These are phyloP conservation scores for Peniophora sp. DNA, from an alignment of 1,284 basidiomycete species.

Conservation along the genomic window DNA sequence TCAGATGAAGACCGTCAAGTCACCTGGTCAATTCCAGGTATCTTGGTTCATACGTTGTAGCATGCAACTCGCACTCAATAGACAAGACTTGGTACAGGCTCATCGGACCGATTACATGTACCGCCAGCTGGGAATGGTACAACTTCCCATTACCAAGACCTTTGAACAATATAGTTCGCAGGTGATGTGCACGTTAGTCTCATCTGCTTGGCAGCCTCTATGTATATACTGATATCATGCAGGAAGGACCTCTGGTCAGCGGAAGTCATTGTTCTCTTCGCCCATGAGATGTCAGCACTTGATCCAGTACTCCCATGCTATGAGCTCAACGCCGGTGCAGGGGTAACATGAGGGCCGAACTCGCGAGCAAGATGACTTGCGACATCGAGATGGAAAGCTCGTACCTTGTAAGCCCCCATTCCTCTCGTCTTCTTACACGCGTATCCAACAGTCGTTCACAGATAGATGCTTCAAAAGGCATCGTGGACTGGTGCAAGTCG, in stretches of 20 bases:
- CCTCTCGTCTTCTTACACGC: conserved; percentile 3
- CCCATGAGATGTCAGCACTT: conserved; percentile 77
- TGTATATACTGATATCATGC: neutral
- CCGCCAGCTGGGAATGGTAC: conserved; percentile 65
- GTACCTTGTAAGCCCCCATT: conserved; percentile 53
- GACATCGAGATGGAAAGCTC: conserved; percentile 74
- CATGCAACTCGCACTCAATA: neutral
- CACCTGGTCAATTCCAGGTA: conserved; percentile 61
- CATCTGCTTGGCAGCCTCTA: neutral
- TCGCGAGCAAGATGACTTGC: conserved; percentile 64
- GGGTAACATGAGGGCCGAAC: conserved; percentile 78
- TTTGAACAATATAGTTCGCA: conserved; percentile 69
- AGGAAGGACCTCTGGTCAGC: conserved; percentile 60
- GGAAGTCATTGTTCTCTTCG: conserved; percentile 70
- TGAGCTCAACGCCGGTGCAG: conserved; percentile 29
- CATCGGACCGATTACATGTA: conserved; percentile 79
- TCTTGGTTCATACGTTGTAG: neutral
- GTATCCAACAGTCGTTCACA: conserved; percentile 22
- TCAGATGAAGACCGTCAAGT: conserved; percentile 33
- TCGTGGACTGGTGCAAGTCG: conserved; percentile 70
- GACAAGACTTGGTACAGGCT: conserved; percentile 72
- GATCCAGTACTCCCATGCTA: neutral
- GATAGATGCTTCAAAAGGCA: conserved; percentile 79
- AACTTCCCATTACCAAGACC: conserved; percentile 66
- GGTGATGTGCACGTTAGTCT: conserved; percentile 75